Conservation (phyloP, 208 protist genomes). For the Leishmania braziliensis region DNA sequence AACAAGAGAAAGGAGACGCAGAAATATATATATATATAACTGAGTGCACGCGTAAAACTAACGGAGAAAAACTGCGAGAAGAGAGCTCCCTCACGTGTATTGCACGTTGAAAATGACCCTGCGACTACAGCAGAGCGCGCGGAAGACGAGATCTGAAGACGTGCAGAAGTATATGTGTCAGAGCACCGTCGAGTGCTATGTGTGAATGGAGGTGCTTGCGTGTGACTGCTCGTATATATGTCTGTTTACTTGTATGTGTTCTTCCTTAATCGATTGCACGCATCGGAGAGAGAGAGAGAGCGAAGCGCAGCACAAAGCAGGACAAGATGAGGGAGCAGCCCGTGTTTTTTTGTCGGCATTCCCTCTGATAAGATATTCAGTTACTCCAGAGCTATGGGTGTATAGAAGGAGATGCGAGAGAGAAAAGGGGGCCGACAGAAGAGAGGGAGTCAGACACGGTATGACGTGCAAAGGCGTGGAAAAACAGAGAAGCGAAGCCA, state of each 20-base stretch:
- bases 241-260: neutral
- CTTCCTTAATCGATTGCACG: neutral
- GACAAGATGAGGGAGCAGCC: neutral
- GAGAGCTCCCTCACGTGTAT: neutral
- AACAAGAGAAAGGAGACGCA: neutral
- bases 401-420: slow-evolving; percentile 9
- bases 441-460: neutral
- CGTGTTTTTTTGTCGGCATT: neutral
- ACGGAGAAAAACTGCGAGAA: neutral
- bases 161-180: neutral
- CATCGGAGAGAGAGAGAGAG: neutral
- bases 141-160: neutral
- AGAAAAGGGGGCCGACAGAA: slow-evolving; percentile 5
- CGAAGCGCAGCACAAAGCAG: neutral
- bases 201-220: neutral
- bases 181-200: neutral
- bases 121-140: neutral
- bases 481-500: neutral
- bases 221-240: neutral
- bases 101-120: neutral
- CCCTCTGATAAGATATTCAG: too few relatives aligned
- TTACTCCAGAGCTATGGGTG: neutral
- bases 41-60: too few relatives aligned
- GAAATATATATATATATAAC: neutral
- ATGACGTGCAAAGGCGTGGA: neutral